Conservation (phyloP, 1,284 basidiomycete species). For the Albatrellus sp. region DNA sequence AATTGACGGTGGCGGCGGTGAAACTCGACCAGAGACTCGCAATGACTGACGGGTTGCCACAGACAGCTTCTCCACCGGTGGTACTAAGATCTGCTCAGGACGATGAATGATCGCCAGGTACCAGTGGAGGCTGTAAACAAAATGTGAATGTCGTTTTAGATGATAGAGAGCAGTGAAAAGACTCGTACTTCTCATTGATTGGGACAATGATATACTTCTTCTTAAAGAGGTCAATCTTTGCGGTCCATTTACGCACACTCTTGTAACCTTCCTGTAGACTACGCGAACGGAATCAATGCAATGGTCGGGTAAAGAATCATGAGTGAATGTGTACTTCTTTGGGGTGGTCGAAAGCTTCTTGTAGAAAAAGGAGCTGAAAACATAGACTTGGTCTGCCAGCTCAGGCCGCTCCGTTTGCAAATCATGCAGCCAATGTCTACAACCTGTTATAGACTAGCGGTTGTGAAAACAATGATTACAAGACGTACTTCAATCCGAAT, state of each 20-base stretch:
- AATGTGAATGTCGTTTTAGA: conserved; percentile 1
- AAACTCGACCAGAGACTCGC: not conserved
- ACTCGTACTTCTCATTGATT: conserved; percentile 84
- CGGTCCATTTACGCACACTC: conserved; percentile 90
- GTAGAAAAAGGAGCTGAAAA: conserved; percentile 98
- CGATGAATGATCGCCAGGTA: conserved; percentile 91
- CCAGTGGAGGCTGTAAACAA: conserved; percentile 73
- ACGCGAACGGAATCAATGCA: conserved; percentile 2
- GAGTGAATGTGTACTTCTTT: conserved; percentile 38
- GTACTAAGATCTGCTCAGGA: conserved; percentile 51
- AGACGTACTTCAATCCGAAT: conserved; percentile 78
- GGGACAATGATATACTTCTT: conserved; percentile 93
- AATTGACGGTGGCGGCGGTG: not conserved
- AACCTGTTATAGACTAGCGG: not conserved
- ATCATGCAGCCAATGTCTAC: conserved; percentile 56
- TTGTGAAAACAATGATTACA: not conserved
- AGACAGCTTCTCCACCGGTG: conserved; percentile 22
- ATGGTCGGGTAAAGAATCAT: not conserved
- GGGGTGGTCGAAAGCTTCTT: conserved; percentile 65
- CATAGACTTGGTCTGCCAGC: conserved; percentile 66
- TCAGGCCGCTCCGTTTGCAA: conserved; percentile 41
- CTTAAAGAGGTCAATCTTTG: conserved; percentile 74
- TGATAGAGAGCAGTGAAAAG: not conserved
- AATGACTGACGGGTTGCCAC: conserved; percentile 10
- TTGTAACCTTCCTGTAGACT: conserved; percentile 64